Evolutionary conservation across 2,329 filamentous ascomycete genomes (phyloP).

Genomic region (Colletotrichum ledebouriae): DNA sequence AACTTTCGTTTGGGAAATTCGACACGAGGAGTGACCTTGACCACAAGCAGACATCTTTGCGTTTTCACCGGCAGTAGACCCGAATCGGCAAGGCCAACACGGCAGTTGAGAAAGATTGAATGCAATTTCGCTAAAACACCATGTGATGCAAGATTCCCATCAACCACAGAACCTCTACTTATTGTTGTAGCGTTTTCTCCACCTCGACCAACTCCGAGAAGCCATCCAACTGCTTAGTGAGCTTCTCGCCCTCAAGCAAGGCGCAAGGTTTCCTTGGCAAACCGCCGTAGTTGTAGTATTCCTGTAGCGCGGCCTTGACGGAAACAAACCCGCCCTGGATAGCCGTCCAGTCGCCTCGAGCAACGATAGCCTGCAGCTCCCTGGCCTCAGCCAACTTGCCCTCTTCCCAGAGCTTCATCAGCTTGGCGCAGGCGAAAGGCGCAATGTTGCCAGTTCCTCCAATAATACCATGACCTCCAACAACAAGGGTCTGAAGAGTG

Average conservation of each 20-base stretch:
- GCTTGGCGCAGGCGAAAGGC: constrained; percentile 72
- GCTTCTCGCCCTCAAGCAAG: constrained; percentile 47
- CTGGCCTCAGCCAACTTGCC: constrained; percentile 71
- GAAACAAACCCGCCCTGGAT: constrained; percentile 78
- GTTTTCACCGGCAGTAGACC: no score
- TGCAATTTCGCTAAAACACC: constrained; percentile 3
- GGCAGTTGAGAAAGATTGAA: background rate
- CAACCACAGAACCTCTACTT: background rate
- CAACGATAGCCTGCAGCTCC: constrained; percentile 73
- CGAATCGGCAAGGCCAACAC: no score
- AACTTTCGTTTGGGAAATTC: no score
- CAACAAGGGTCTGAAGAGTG: constrained; percentile 77
- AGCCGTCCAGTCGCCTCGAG: constrained; percentile 76
- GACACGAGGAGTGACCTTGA: no score
- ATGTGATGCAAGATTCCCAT: background rate
- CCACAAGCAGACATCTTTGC: no score
- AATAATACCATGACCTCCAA: constrained; percentile 79
- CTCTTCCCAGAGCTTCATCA: constrained; percentile 70
- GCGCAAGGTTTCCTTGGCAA: constrained; percentile 65
- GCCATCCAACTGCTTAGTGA: constrained; percentile 46
- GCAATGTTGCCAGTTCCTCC: constrained; percentile 79
- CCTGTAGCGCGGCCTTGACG: constrained; percentile 74
- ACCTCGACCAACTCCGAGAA: constrained; percentile 49
- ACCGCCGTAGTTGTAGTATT: constrained; percentile 75
- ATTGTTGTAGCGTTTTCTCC: constrained; percentile 44